These are phyloP conservation scores for Exidia glandulosa DNA, from an alignment of 768 basidiomycete genomes.

Conservation along the genomic window DNA sequence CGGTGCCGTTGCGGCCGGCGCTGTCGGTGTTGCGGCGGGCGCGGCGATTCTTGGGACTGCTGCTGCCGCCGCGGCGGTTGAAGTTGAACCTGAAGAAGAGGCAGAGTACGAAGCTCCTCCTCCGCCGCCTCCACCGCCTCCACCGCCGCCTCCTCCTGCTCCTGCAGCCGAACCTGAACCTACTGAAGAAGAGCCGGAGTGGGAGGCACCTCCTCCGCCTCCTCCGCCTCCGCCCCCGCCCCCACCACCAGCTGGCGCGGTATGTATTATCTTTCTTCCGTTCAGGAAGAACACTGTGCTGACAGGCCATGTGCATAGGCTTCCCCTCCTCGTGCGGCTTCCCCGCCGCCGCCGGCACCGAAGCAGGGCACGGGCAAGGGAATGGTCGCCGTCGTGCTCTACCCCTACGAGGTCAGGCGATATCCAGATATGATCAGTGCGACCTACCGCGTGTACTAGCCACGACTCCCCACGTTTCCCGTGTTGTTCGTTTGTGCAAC, in stretches of 20 bases:
- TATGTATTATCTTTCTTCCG: no score
- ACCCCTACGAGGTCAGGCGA: slow-evolving; percentile 57
- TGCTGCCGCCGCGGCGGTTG: slow-evolving; percentile 9
- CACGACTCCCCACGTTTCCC: not conserved
- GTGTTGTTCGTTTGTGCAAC: not conserved
- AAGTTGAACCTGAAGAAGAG: slow-evolving; percentile 16
- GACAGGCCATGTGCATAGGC: slow-evolving; percentile 17
- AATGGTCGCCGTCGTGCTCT: slow-evolving; percentile 62
- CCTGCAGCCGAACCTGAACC: slow-evolving; percentile 2
- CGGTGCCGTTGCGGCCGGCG: slow-evolving; percentile 28
- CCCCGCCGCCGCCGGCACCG: slow-evolving; percentile 17
- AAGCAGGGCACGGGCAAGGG: slow-evolving; percentile 29
- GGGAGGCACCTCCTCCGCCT: slow-evolving; percentile 16
- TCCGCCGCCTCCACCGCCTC: slow-evolving; percentile 29
- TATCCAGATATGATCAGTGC: not conserved
- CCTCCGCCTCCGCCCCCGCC: slow-evolving; percentile 18
- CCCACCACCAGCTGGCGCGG: slow-evolving; percentile 13
- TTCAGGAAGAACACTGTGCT: no score
- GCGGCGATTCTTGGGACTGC: slow-evolving; percentile 13
- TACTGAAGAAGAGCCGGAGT: not conserved
- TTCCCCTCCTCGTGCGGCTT: slow-evolving; percentile 14
- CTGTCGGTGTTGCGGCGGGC: slow-evolving; percentile 33
- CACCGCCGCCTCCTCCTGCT: slow-evolving; percentile 13
- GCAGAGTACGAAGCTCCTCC: slow-evolving; percentile 26
- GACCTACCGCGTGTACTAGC: not conserved